Evolutionary conservation across 129 eudicot species (phyloP).

Genomic region (Pittosporum tobira): DNA sequence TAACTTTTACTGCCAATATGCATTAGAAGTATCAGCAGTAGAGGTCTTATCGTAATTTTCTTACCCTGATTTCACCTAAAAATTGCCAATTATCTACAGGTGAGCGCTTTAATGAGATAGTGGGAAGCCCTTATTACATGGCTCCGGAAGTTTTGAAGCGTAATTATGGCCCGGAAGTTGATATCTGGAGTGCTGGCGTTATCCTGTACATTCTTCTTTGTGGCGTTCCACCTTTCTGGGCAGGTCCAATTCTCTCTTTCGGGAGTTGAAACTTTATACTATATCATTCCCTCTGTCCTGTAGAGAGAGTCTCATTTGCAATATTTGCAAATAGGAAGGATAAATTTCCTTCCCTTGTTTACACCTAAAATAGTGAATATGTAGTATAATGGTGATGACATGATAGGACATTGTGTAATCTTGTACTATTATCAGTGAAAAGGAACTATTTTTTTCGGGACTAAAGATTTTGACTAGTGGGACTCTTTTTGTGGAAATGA

Average conservation of each 20-base stretch:
- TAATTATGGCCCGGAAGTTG: conserved; percentile 49
- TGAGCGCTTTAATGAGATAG: conserved; percentile 47
- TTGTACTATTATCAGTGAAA: too few relatives aligned
- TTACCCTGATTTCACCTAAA: not conserved
- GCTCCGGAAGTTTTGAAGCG: conserved; percentile 56
- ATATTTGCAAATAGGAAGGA: too few relatives aligned
- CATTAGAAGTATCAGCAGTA: not conserved
- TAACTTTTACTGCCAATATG: not conserved
- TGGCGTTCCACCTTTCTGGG: conserved; percentile 67
- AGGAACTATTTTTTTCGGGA: too few relatives aligned
- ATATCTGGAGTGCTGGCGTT: conserved; percentile 65
- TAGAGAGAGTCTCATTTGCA: too few relatives aligned
- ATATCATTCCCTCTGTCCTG: too few relatives aligned
- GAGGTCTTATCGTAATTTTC: not conserved
- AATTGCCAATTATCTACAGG: conserved; percentile 17
- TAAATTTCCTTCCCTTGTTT: too few relatives aligned
- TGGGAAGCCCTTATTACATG: conserved; percentile 60
- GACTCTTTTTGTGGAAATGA: too few relatives aligned
- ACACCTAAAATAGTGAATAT: too few relatives aligned
- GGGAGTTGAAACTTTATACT: not conserved
- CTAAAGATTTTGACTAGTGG: too few relatives aligned
- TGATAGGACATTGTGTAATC: too few relatives aligned
- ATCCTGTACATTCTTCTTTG: conserved; percentile 47
- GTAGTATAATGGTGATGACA: too few relatives aligned
- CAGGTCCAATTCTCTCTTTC: conserved; percentile 27